Evolutionary conservation across 176 grass and related monocot genomes (phyloP).

Genomic region (Eremochloa ophiuroides): DNA sequence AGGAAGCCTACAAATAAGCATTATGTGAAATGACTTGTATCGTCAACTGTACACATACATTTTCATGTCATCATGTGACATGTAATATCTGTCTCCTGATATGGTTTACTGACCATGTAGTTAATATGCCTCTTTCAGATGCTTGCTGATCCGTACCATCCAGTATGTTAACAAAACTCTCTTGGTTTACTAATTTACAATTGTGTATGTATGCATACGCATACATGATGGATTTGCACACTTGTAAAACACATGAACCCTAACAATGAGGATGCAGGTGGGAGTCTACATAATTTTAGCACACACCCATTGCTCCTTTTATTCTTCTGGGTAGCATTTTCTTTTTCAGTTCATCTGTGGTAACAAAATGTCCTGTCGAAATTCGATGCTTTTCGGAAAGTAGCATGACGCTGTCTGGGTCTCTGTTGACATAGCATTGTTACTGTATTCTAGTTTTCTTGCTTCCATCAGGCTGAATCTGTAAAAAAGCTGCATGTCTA

Average conservation of each 20-base stretch:
- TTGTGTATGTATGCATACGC: neutral
- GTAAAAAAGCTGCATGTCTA: neutral
- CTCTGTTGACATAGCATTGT: neutral
- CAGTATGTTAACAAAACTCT: neutral
- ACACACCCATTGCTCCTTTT: neutral
- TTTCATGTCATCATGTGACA: no score
- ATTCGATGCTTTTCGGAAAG: neutral
- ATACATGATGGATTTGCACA: neutral
- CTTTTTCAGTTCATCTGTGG: constrained; percentile 18
- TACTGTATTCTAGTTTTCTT: neutral
- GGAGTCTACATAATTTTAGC: no score
- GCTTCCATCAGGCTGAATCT: no score
- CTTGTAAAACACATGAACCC: neutral
- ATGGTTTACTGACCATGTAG: no score
- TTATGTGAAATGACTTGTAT: no score
- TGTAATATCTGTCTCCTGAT: no score
- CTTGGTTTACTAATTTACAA: neutral
- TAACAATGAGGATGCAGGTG: no score
- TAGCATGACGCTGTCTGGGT: neutral
- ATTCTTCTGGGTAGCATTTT: neutral
- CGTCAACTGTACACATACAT: no score
- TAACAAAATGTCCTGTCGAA: neutral
- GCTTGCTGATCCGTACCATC: neutral
- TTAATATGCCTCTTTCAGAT: no score
- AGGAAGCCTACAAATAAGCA: no score